These are phyloP conservation scores for Ophiosphaerella korrae DNA, from an alignment of 2,329 filamentous ascomycete species.

Conservation along the genomic window DNA sequence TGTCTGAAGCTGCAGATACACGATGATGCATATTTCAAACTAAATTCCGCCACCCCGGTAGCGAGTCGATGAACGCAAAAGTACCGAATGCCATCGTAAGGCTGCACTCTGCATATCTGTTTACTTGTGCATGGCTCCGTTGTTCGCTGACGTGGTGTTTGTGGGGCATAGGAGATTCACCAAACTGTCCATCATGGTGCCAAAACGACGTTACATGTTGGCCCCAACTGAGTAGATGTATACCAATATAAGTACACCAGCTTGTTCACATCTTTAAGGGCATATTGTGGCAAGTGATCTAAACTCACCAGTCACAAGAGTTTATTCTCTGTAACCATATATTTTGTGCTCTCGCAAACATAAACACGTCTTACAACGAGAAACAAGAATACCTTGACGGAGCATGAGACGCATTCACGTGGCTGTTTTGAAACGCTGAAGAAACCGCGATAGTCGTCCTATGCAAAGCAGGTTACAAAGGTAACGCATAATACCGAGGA, in stretches of 20 bases:
- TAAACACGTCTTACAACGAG: too few relatives aligned
- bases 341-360: too few relatives aligned
- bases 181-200: slow-evolving; percentile 41
- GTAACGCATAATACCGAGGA: slow-evolving; percentile 53
- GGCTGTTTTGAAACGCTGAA: neutral
- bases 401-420: neutral
- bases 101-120: slow-evolving; percentile 5
- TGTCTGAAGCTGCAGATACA: neutral
- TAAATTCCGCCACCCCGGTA: slow-evolving; percentile 15
- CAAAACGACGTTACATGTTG: slow-evolving; percentile 52
- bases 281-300: too few relatives aligned
- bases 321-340: too few relatives aligned
- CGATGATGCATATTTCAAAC: slow-evolving; percentile 8
- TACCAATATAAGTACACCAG: too few relatives aligned
- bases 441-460: too few relatives aligned
- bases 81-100: neutral
- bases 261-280: too few relatives aligned
- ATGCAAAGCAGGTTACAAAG: slow-evolving; percentile 28
- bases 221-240: slow-evolving; percentile 10
- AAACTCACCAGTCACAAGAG: too few relatives aligned
- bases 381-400: too few relatives aligned
- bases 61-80: neutral
- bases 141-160: neutral
- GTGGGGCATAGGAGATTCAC: neutral
- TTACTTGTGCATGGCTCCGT: too few relatives aligned